Conservation (phyloP, 2,329 filamentous ascomycete species). For the Taxawa tesnikishii region DNA sequence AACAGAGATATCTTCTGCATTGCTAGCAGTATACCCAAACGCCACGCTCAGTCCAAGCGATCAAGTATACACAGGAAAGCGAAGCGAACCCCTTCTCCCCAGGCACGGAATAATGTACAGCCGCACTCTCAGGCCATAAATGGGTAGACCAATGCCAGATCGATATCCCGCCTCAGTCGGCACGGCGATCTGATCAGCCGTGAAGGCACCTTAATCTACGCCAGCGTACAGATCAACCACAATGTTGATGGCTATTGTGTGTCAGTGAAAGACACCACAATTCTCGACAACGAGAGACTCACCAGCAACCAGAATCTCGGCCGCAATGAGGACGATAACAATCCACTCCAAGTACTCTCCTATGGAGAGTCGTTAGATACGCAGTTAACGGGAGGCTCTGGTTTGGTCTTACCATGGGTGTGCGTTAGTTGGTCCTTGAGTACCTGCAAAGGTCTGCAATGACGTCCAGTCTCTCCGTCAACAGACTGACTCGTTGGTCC, state of each 20-base stretch:
- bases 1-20: no score
- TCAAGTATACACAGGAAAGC: neutral
- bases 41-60: neutral
- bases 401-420: constrained; percentile 82
- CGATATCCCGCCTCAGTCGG: no score
- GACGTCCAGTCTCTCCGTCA: constrained; percentile 84
- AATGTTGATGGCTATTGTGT: constrained; percentile 63
- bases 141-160: no score
- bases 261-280: constrained; percentile 29
- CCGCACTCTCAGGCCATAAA: no score
- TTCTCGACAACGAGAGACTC: constrained; percentile 1
- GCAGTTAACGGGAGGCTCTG: no score
- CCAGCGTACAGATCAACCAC: constrained; percentile 80
- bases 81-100: no score
- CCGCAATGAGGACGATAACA: constrained; percentile 89
- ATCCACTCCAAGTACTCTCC: constrained; percentile 41
- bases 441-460: constrained; percentile 89
- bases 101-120: no score
- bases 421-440: constrained; percentile 92
- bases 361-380: constrained; percentile 5
- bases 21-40: no score
- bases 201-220: constrained; percentile 13
- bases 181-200: no score
- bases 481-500: constrained; percentile 81
- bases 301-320: constrained; percentile 67